Evolutionary conservation across 768 basidiomycete species (phyloP), one percentile per base, ranked within the genome.

Genomic region (Russula abietina): DNA sequence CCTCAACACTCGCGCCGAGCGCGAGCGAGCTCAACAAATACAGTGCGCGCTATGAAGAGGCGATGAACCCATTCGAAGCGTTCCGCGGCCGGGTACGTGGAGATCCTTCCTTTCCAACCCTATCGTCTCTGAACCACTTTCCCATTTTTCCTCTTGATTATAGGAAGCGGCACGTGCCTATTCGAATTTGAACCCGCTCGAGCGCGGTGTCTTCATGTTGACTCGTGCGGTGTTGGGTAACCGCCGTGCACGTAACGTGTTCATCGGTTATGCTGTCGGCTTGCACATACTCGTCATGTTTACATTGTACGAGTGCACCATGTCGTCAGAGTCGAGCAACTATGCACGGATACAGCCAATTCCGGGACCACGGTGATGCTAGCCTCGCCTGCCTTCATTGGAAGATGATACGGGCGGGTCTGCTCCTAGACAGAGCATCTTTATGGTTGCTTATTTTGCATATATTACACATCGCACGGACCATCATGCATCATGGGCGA

Each of bases 1-100:
- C 63, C 0, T 66, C 65, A 3, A 70, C 75, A 1, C 73, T 72
- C 70, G 48, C 77, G 30, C 75, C 73, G 43, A 69, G 71, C 66
- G 60, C 79, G 71, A 89, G 88, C 68, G 91, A 92, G 68, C 85
- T 98, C 73, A 88, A 88, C 69, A 91, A 86, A 71, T 99, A 98
- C 74, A 85, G 87, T 54, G 83, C 88, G 66, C 81, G 93, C 72
- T 99, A 99, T 70, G 96, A 98, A 71, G 91, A 97, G 75, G 85
- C 91, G 57, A 93, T 98, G 85, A 98, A 99, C 71, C 96, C 97
- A 0, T 99, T 99, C 71, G 95, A 98, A 73, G 93, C 89, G 8
- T 98, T 99, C 81, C 85, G 93, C 65, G 93, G 96, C 1, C 80
- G 93, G 73, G 96, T 97, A 69, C 67, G 93, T 83, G 7, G 12